phyloP scores from a whole-genome alignment of 1,139 yeast species.

The Magnusiomyces clavatus region DNA sequence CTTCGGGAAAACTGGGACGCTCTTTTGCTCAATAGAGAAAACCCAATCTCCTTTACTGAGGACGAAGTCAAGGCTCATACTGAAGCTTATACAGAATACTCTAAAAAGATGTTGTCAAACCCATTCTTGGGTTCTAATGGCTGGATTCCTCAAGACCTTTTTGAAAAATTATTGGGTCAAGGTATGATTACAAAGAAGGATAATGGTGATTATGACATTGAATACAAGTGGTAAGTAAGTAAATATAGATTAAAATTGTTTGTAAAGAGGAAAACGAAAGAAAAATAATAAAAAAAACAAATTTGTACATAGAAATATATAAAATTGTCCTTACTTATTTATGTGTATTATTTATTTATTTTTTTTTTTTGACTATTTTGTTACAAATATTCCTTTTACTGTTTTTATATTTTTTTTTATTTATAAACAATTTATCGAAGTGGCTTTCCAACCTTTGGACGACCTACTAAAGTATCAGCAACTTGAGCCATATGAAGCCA shows the following conservation, averaged over 20 bases:
- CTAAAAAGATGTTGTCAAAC: slow-evolving; percentile 53
- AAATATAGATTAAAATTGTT: background rate
- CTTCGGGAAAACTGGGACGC: slow-evolving; percentile 51
- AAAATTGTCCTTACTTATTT: background rate
- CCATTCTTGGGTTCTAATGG: slow-evolving; percentile 92
- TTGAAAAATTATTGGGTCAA: slow-evolving; percentile 56
- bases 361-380: background rate
- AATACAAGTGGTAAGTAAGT: slow-evolving; percentile 20
- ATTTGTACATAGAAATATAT: background rate
- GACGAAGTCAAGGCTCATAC: slow-evolving; percentile 52
- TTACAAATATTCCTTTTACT: background rate
- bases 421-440: slow-evolving; percentile 1
- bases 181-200: slow-evolving; percentile 50
- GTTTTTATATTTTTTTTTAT: background rate
- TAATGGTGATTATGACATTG: slow-evolving; percentile 40
- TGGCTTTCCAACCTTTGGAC: slow-evolving; percentile 30
- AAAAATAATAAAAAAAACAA: background rate
- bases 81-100: slow-evolving; percentile 55
- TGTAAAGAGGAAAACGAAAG: background rate
- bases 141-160: slow-evolving; percentile 93
- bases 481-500: slow-evolving; percentile 71
- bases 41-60: slow-evolving; percentile 55
- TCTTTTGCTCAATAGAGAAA: slow-evolving; percentile 33
- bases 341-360: background rate
- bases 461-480: slow-evolving; percentile 81